Base-by-base conservation (phyloP, 495 filamentous ascomycete species). In the Trypethelium eluteriae region DNA sequence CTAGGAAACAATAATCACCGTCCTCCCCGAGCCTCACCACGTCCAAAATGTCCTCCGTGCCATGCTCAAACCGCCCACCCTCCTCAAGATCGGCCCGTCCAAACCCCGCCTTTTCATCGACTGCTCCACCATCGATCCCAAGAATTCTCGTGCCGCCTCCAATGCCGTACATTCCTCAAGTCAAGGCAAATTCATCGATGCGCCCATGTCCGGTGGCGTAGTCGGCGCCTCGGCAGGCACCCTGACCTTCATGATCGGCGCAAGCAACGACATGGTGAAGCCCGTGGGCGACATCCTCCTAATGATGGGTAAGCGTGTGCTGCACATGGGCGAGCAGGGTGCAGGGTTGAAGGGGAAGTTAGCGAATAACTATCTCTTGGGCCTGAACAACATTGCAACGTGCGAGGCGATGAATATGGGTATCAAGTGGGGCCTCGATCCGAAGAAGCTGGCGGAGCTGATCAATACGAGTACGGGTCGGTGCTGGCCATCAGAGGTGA, bases 331-430 rank as follows among this genome's bases (percentile, higher is more conserved):
- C 0, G 80, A 81, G 0, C 91, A 92, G 57, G 91, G 91, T 2
- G 81, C 88, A 18, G 93, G 93, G 2, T 81, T 97, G 0, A 86
- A 88, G 2, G 91, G 86, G 11, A 97, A 97, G 75, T 81, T 97
- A 7, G 90, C 92, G 38, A 97, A 97, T 76, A 97, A 97, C 73
- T 96, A 96, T 74, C 85, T 96, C 47, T 81, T 97, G 11, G 91
- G 91, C 2, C 86, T 97, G 66, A 93, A 90, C 75, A 97, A 96
- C 72, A 93, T 97, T 70, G 93, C 90, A 2, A 92, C 90, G 0
- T 88, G 89, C 0, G 93, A 97, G 76, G 93, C 91, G 0, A 96
- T 97, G 92, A 92, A 92, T 68, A 83, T 97, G 25, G 93, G 91
- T 36, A 85, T 93, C 32, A 85, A 84, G 68, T 90, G 88, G 82